Conservation (phyloP, 1,139 yeast species). For the Candida tetrigidarum region DNA sequence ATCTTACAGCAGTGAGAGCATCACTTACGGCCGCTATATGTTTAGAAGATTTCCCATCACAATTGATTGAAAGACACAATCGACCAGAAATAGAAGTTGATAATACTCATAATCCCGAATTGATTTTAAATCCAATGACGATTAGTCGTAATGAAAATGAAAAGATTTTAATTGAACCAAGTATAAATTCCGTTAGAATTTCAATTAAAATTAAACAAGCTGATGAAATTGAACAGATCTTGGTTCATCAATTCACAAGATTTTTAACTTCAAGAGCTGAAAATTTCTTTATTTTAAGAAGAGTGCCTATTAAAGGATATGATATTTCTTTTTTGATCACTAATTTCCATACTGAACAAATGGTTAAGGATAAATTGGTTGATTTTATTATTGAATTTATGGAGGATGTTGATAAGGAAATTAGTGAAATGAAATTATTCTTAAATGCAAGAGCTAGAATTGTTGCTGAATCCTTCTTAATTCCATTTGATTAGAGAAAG, state of each 20-base stretch:
- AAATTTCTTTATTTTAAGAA: slow-evolving; percentile 85
- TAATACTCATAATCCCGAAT: slow-evolving; percentile 67
- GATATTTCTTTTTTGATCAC: slow-evolving; percentile 94
- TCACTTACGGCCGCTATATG: slow-evolving; percentile 96
- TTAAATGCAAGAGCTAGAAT: slow-evolving; percentile 98
- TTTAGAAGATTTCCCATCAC: slow-evolving; percentile 92
- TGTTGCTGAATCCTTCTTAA: slow-evolving; percentile 92
- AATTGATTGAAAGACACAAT: slow-evolving; percentile 95
- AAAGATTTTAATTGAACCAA: slow-evolving; percentile 89
- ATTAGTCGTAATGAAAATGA: slow-evolving; percentile 95
- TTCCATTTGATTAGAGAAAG: slow-evolving; percentile 59
- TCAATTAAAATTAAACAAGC: slow-evolving; percentile 95
- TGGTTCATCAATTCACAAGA: slow-evolving; percentile 92
- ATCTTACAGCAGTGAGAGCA: slow-evolving; percentile 89
- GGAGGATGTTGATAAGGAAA: slow-evolving; percentile 99
- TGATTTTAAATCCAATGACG: slow-evolving; percentile 85
- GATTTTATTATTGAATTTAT: slow-evolving; percentile 97
- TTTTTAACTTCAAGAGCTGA: slow-evolving; percentile 97
- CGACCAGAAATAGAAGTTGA: slow-evolving; percentile 94
- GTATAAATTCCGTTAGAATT: slow-evolving; percentile 87
- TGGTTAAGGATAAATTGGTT: slow-evolving; percentile 93
- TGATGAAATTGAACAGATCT: slow-evolving; percentile 93
- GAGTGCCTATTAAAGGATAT: slow-evolving; percentile 89
- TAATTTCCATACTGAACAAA: slow-evolving; percentile 92
- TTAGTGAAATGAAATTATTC: slow-evolving; percentile 97